A percentile compares a stretch with the other conserved stretches of the same genome.
Conservation (phyloP, 2,329 filamentous ascomycete genomes). For the Bipolaris oryzae region DNA sequence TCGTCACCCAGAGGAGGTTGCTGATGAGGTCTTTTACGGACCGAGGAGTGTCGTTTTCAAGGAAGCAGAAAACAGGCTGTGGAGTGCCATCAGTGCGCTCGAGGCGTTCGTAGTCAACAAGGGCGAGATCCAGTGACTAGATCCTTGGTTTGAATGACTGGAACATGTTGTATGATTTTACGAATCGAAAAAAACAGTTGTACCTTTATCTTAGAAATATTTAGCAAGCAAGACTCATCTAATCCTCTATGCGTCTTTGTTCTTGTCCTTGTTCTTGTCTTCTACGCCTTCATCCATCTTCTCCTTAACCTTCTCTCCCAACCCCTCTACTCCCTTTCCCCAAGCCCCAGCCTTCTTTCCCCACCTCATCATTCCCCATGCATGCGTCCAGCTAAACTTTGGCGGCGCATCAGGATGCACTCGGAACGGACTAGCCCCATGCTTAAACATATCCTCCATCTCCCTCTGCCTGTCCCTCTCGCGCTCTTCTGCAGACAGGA, state of each 20-base stretch:
- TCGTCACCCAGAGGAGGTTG: conserved; percentile 89
- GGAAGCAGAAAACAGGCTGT: conserved; percentile 93
- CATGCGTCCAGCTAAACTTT: conserved; percentile 59
- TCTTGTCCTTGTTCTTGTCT: background rate
- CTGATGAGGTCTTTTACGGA: conserved; percentile 93
- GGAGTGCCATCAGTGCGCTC: conserved; percentile 82
- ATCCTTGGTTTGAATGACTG: conserved; percentile 35
- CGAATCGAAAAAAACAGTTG: background rate
- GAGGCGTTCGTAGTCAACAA: conserved; percentile 95
- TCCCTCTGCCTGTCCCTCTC: conserved; percentile 34
- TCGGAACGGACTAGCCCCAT: conserved; percentile 55
- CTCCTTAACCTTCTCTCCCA: conserved; percentile 49
- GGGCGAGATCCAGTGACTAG: conserved; percentile 68
- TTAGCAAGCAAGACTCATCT: background rate
- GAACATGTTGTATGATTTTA: background rate
- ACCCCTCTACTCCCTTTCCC: conserved; percentile 58
- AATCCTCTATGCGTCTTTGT: background rate
- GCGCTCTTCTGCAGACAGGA: conserved; percentile 24
- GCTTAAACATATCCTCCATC: conserved; percentile 46
- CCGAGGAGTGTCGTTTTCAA: conserved; percentile 84
- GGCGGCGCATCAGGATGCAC: conserved; percentile 55
- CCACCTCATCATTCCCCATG: conserved; percentile 61
- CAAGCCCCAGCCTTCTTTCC: conserved; percentile 60
- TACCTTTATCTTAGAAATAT: background rate
- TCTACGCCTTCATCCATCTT: conserved; percentile 19